Percentiles rank a stretch among this genome's conserved stretches.
Evolutionary conservation across 1,139 yeast species (phyloP).

Genomic region (Sugiyamaella pinicola): DNA sequence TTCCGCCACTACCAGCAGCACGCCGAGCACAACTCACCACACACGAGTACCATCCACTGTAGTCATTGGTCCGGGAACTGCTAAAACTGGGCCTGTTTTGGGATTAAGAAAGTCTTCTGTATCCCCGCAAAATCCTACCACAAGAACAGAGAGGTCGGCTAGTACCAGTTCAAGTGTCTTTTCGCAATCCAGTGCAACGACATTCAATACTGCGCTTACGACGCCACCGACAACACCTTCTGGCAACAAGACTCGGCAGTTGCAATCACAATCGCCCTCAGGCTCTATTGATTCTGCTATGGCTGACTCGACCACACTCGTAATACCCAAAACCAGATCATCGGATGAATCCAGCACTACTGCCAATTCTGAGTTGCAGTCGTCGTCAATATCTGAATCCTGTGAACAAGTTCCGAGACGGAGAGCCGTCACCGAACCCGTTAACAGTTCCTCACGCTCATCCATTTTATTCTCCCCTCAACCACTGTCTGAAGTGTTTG

Average conservation of each 20-base stretch:
- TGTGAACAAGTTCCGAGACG: background rate
- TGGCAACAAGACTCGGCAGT: background rate
- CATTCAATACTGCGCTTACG: background rate
- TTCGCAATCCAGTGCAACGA: constrained; percentile 1
- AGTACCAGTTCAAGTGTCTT: constrained; percentile 15
- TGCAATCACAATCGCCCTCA: background rate
- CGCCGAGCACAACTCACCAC: background rate
- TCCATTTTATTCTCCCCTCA: constrained; percentile 12
- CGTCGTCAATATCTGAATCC: background rate
- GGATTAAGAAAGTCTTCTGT: constrained; percentile 7
- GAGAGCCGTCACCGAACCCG: constrained; percentile 11
- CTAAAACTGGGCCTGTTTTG: constrained; percentile 24
- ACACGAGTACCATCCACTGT: constrained; percentile 12
- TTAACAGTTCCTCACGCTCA: background rate
- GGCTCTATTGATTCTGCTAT: background rate
- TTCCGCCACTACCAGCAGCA: background rate
- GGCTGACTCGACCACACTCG: background rate
- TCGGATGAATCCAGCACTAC: background rate
- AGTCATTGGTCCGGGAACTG: constrained; percentile 19
- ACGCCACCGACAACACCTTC: constrained; percentile 15
- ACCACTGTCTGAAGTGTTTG: constrained; percentile 10
- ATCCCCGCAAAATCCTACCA: constrained; percentile 3
- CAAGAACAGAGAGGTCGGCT: constrained; percentile 2
- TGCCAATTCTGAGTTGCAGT: background rate
- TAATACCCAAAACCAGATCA: background rate